Conservation (phyloP, 2,329 filamentous ascomycete genomes). For the Parastagonospora avenae region DNA sequence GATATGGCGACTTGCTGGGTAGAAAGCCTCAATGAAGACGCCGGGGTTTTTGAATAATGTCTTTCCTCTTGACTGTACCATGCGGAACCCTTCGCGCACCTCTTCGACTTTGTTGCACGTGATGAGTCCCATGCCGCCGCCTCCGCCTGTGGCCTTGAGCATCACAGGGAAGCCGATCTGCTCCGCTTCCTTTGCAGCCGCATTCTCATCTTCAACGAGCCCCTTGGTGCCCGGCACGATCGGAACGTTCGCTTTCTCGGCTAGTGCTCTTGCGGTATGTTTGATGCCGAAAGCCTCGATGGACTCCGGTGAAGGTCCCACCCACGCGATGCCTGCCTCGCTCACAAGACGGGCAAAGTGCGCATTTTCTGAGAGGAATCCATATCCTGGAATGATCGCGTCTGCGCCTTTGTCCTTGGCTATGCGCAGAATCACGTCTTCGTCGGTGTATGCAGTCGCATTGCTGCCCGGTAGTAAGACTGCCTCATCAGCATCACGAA, state of each 20-base stretch:
- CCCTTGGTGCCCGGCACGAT: conserved; percentile 61
- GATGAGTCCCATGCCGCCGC: conserved; percentile 84
- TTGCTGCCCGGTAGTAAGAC: conserved; percentile 56
- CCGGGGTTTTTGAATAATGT: conserved; percentile 84
- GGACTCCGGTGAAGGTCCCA: conserved; percentile 60
- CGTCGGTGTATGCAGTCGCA: conserved; percentile 57
- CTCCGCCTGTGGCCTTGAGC: conserved; percentile 65
- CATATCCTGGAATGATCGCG: conserved; percentile 70
- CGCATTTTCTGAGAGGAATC: conserved; percentile 68
- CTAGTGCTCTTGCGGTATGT: conserved; percentile 61
- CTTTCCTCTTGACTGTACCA: conserved; percentile 74
- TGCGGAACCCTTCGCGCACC: conserved; percentile 71
- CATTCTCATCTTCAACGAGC: conserved; percentile 54
- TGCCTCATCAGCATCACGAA: conserved; percentile 59
- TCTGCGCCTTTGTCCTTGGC: conserved; percentile 57
- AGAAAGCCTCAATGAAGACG: conserved; percentile 84
- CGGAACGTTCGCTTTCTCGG: conserved; percentile 58
- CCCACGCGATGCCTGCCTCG: conserved; percentile 62
- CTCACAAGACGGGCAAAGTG: conserved; percentile 62
- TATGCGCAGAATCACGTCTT: conserved; percentile 56
- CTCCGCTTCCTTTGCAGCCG: conserved; percentile 52
- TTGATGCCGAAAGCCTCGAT: conserved; percentile 66
- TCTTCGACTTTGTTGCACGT: conserved; percentile 72
- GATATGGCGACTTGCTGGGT: conserved; percentile 78
- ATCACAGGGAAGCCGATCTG: conserved; percentile 58